Percentiles rank a stretch among this genome's conserved stretches.
phyloP scores from a whole-genome alignment of 352 stramenopile species.

The Saprolegnia diclina region DNA sequence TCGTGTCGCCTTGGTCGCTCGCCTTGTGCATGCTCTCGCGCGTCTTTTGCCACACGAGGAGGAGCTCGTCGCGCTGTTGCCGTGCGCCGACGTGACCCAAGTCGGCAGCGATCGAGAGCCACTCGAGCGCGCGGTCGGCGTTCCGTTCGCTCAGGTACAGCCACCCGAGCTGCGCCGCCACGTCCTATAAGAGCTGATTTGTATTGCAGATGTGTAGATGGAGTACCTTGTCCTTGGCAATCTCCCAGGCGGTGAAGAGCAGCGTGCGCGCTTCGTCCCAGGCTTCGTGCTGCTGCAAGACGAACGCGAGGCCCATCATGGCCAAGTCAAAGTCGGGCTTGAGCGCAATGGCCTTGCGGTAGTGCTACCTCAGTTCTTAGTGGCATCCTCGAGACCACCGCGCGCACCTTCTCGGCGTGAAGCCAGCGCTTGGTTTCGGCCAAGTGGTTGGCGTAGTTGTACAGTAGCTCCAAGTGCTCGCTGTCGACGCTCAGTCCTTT shows the following conservation, averaged over 20 bases:
- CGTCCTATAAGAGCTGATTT: not conserved
- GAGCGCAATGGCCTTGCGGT: constrained; percentile 16
- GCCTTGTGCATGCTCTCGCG: constrained; percentile 14
- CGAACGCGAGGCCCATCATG: constrained; percentile 20
- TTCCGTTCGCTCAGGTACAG: constrained; percentile 22
- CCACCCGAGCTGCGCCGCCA: constrained; percentile 19
- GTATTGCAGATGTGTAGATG: too few species aligned
- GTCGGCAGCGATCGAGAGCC: constrained; percentile 15
- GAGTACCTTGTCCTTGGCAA: constrained; percentile 11
- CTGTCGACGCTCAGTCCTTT: constrained; percentile 11
- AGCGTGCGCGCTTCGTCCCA: constrained; percentile 21
- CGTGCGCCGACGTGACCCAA: constrained; percentile 9
- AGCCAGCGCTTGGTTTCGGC: constrained; percentile 4
- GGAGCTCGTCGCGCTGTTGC: constrained; percentile 16
- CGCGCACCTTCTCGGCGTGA: constrained; percentile 5
- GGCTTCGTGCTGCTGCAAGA: constrained; percentile 17
- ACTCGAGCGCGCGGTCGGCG: constrained; percentile 16
- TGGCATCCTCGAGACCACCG: not conserved
- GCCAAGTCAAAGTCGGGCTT: constrained; percentile 16
- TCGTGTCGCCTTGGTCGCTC: constrained; percentile 19
- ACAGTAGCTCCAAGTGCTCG: constrained; percentile 19
- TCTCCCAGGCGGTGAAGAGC: constrained; percentile 19
- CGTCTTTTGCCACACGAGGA: constrained; percentile 11
- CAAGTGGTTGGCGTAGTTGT: constrained; percentile 25
- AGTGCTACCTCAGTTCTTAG: constrained; percentile 10